Base-by-base conservation (phyloP, 2,329 filamentous ascomycete species). In the Penicillium sp. region DNA sequence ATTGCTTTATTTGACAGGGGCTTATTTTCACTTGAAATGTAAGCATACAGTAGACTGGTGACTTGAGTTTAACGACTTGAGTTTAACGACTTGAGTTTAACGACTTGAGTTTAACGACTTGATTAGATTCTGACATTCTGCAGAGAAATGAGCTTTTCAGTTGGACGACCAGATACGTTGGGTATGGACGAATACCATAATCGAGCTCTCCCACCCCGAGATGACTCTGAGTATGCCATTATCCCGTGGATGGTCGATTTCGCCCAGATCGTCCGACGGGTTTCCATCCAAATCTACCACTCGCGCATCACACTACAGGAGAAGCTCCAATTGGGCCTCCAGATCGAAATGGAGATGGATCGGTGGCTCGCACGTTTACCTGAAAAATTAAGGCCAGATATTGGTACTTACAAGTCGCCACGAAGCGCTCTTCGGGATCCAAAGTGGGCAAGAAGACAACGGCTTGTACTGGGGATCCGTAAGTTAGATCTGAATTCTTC, bases 131-230 rank as follows among this genome's bases (percentile, higher is more conserved):
- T 48, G 29, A 44, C 23, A 1, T 47, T 0, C 13, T 9, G 25
- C 29, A 79, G 77, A 56, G 78, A 81, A 67, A 75, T 81, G 68
- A 79, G 77, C 42, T 81, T 81, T 57, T 75, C 79, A 1, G 73
- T 81, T 53, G 80, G 80, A 1, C 70, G 80, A 25, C 80, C 80
- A 0, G 79, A 81, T 54, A 80, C 78, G 3, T 70, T 81, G 3
- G 80, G 80, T 23, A 73, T 78, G 55, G 79, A 81, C 31, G 68
- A 79, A 53, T 81, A 80, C 53, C 80, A 82, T 56, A 81, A 80
- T 51, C 74, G 80, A 27, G 69, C 64, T 14, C 66, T 75, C n/a
- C 74, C 74, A 2, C 64, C 66, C 8, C 60, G 74, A 26, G 69
- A 77, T 48, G 66, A 72, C 46, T 69, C 71, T 0, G 72, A 75